Percentiles rank a stretch among this genome's conserved stretches.
Evolutionary conservation across 2,329 filamentous ascomycete genomes (phyloP).

Genomic region (Aureobasidium namibiae): DNA sequence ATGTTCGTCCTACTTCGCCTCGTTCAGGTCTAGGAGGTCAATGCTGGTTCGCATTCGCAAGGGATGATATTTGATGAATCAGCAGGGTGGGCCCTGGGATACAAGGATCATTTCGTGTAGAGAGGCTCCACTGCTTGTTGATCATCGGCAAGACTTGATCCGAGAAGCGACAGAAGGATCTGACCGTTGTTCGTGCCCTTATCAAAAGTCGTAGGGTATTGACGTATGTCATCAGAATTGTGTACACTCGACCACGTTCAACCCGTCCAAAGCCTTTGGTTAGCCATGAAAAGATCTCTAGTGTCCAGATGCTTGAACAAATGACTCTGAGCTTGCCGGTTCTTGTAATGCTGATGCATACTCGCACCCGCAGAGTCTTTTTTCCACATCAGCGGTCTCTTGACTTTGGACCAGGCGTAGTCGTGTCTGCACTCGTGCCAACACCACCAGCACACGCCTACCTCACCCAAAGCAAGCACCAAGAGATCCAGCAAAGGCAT

Average conservation of each 20-base stretch:
- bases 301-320: slow-evolving; percentile 22
- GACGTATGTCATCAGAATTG: too few relatives aligned
- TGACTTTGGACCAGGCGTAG: slow-evolving; percentile 38
- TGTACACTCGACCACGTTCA: too few relatives aligned
- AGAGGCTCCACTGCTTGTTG: neutral
- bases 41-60: neutral
- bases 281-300: slow-evolving; percentile 25
- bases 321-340: slow-evolving; percentile 16
- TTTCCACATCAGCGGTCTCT: slow-evolving; percentile 33
- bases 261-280: slow-evolving; percentile 24
- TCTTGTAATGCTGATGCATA: slow-evolving; percentile 5
- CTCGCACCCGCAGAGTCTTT: slow-evolving; percentile 18
- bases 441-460: slow-evolving; percentile 39
- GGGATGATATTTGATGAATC: neutral
- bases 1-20: neutral
- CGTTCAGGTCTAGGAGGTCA: too few relatives aligned
- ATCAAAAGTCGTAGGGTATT: too few relatives aligned
- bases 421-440: slow-evolving; percentile 32
- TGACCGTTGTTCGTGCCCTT: neutral
- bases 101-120: neutral
- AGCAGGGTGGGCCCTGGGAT: neutral
- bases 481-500: slow-evolving; percentile 60
- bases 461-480: slow-evolving; percentile 35
- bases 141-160: neutral
- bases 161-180: neutral